A percentile compares a stretch with the other conserved stretches of the same genome.
These are phyloP conservation scores for Eucalyptus coolabah DNA, from an alignment of 345 rosid species.

Conservation along the genomic window DNA sequence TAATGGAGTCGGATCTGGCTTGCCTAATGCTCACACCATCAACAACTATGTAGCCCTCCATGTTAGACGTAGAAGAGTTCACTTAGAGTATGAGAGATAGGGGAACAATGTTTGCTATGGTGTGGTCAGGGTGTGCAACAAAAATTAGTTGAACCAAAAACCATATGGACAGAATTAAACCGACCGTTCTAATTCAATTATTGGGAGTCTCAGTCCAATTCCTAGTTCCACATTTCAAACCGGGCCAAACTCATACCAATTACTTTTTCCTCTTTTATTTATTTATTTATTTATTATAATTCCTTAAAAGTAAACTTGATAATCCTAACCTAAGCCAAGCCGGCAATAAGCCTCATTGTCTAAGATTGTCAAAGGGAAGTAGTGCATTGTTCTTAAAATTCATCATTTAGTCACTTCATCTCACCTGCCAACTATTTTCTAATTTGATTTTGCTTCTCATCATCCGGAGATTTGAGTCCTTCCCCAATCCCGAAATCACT, in stretches of 20 bases:
- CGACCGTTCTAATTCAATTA: accelerated
- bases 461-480: accelerated
- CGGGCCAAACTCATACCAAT: accelerated
- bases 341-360: accelerated
- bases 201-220: accelerated
- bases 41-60: background rate
- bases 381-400: background rate
- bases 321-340: background rate
- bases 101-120: background rate
- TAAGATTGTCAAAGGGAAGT: too few species aligned
- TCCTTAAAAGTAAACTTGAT: background rate
- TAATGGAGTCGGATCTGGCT: accelerated
- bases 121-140: accelerated
- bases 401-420: too few species aligned
- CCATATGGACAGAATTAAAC: accelerated
- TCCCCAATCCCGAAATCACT: too few species aligned
- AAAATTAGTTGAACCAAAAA: accelerated
- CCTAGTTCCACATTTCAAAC: accelerated
- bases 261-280: too few species aligned
- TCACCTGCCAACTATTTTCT: accelerated
- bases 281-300: too few species aligned
- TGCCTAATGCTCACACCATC: background rate
- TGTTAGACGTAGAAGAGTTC: background rate
- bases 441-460: too few species aligned
- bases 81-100: background rate